Evolutionary conservation across 78 protist species (phyloP).

Genomic region (Dictyostelium citrinum): DNA sequence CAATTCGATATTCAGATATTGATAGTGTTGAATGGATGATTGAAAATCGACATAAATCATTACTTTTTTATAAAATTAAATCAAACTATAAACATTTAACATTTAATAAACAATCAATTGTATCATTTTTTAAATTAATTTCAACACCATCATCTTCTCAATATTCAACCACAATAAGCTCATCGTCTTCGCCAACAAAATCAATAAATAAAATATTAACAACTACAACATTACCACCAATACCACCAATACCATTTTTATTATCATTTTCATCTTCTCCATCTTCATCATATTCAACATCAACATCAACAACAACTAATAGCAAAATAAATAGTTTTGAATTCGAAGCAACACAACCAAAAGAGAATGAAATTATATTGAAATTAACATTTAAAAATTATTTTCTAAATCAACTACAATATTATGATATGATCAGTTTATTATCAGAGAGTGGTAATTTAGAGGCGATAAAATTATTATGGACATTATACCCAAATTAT

Average conservation of each 20-base stretch:
- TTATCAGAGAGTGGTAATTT: not conserved
- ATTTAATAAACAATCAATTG: not conserved
- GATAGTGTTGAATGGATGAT: slow-evolving; percentile 3
- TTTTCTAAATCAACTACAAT: not conserved
- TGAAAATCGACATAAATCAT: not conserved
- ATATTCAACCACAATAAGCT: not conserved
- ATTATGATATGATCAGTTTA: not conserved
- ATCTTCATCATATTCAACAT: not conserved
- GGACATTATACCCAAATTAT: not conserved
- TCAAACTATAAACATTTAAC: slow-evolving; percentile 4
- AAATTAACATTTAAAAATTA: not conserved
- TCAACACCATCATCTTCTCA: not conserved
- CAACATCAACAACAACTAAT: not conserved
- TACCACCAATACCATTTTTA: not conserved
- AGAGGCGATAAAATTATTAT: not conserved
- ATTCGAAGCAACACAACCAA: not conserved
- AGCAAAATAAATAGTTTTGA: not conserved
- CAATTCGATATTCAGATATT: not conserved
- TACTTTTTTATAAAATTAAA: not conserved
- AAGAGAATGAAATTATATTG: not conserved
- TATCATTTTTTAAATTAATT: not conserved
- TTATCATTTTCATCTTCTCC: not conserved
- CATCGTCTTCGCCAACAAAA: not conserved
- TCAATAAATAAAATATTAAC: not conserved
- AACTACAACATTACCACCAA: not conserved